Conservation (phyloP, 139 green algal species). For the Coccomyxa sp. region DNA sequence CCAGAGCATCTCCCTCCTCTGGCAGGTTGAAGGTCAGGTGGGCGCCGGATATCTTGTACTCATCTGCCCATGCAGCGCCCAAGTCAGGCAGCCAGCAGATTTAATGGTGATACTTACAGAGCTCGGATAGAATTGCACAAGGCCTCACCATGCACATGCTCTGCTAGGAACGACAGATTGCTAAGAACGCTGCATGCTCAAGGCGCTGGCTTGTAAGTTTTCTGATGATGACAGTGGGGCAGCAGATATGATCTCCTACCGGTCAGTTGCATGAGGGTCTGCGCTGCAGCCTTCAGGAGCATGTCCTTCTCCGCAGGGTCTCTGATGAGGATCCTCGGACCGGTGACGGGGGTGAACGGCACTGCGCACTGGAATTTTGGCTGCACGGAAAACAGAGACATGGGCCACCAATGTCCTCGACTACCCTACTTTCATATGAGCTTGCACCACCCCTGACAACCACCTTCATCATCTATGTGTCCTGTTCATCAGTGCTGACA, state of each 20-base stretch:
- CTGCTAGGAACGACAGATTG: not conserved
- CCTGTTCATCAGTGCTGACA: not conserved
- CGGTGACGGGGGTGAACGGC: conserved; percentile 86
- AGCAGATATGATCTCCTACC: too few relatives aligned
- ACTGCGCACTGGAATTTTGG: conserved; percentile 88
- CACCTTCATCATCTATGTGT: too few relatives aligned
- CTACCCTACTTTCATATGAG: too few relatives aligned
- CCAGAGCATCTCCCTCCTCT: conserved; percentile 61
- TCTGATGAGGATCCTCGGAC: conserved; percentile 50
- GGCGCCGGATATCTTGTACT: conserved; percentile 51
- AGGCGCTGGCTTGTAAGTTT: too few relatives aligned
- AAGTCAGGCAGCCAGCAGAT: not conserved
- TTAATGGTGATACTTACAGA: not conserved
- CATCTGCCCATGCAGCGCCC: conserved; percentile 28
- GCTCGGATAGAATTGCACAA: not conserved
- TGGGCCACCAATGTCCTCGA: not conserved
- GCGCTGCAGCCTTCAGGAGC: conserved; percentile 41
- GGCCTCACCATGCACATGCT: not conserved
- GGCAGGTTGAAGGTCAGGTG: conserved; percentile 84
- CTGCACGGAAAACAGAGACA: not conserved
- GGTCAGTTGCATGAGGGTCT: conserved; percentile 29
- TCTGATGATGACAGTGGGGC: too few relatives aligned
- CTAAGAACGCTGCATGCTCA: too few relatives aligned
- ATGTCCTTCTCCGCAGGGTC: conserved; percentile 8
- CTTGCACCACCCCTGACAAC: too few relatives aligned